Conservation (phyloP, 345 rosid species). For the Gossypium herbaceum region DNA sequence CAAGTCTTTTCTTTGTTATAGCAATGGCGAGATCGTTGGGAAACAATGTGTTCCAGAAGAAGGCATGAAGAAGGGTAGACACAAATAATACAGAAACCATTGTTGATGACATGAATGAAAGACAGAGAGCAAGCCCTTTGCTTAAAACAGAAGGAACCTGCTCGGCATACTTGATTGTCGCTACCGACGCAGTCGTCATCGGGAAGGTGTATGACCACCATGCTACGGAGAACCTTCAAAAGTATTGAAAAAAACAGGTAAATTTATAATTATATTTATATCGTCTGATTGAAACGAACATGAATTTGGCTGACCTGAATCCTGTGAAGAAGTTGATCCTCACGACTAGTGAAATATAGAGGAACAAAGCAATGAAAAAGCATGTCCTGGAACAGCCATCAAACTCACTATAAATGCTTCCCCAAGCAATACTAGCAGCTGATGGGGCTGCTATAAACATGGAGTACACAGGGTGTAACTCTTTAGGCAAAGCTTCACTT, state of each 20-base stretch:
- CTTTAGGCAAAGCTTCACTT: constrained; percentile 87
- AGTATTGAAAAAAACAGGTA: neutral
- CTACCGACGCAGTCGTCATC: constrained; percentile 88
- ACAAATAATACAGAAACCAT: constrained; percentile 67
- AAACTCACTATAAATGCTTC: constrained; percentile 69
- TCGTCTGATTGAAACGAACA: neutral
- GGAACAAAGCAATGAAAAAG: constrained; percentile 82
- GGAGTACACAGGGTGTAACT: constrained; percentile 90
- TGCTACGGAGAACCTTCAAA: constrained; percentile 79
- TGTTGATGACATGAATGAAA: constrained; percentile 70
- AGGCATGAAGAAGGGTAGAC: constrained; percentile 76
- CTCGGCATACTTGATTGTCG: constrained; percentile 84
- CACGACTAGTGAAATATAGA: constrained; percentile 63
- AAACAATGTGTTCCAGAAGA: constrained; percentile 65
- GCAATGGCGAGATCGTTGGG: constrained; percentile 92
- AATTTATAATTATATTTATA: neutral
- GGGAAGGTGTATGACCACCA: constrained; percentile 99
- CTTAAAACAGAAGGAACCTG: constrained; percentile 57
- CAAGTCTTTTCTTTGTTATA: constrained; percentile 60
- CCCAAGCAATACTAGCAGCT: constrained; percentile 92
- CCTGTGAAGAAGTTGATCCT: constrained; percentile 96
- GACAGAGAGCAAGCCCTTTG: constrained; percentile 61
- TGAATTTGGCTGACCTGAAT: constrained; percentile 48
- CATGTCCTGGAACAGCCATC: constrained; percentile 81
- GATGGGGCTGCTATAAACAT: constrained; percentile 99